Conservation (phyloP, 2,329 filamentous ascomycete genomes). For the Hymenoscyphus scutula region DNA sequence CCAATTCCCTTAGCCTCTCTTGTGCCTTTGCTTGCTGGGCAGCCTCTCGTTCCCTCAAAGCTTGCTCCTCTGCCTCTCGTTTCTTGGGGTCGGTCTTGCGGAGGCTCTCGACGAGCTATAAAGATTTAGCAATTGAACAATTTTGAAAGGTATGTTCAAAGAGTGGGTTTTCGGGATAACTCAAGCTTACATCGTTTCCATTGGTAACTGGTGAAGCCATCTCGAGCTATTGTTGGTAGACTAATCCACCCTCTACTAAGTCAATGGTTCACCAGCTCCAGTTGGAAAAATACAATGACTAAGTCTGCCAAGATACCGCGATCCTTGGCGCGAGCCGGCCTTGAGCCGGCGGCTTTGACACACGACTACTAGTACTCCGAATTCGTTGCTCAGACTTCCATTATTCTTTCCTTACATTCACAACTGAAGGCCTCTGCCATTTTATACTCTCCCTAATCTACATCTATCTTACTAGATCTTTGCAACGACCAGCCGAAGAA, state of each 20-base stretch:
- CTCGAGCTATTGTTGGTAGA: not conserved
- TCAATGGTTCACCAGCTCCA: not conserved
- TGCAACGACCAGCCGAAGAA: not conserved
- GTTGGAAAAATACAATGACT: no score
- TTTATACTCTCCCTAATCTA: not conserved
- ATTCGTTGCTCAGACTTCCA: not conserved
- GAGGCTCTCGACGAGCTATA: conserved; percentile 59
- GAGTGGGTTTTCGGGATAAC: not conserved
- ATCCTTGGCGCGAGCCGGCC: not conserved
- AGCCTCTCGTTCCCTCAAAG: conserved; percentile 47
- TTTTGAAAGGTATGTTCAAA: not conserved
- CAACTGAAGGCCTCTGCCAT: not conserved
- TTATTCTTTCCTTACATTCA: not conserved
- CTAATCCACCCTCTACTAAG: not conserved
- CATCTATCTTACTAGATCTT: not conserved
- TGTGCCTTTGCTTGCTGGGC: conserved; percentile 48
- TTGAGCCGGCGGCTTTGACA: not conserved
- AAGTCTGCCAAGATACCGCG: not conserved
- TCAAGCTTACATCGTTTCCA: conserved; percentile 45
- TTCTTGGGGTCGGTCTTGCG: conserved; percentile 58
- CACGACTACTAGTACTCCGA: not conserved
- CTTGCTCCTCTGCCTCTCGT: conserved; percentile 57
- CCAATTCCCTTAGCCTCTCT: conserved; percentile 62
- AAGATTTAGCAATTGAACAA: conserved; percentile 22
- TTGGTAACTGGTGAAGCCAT: conserved; percentile 31